phyloP scores from a whole-genome alignment of 169 alveolate species.

The Plasmodium malariae region DNA sequence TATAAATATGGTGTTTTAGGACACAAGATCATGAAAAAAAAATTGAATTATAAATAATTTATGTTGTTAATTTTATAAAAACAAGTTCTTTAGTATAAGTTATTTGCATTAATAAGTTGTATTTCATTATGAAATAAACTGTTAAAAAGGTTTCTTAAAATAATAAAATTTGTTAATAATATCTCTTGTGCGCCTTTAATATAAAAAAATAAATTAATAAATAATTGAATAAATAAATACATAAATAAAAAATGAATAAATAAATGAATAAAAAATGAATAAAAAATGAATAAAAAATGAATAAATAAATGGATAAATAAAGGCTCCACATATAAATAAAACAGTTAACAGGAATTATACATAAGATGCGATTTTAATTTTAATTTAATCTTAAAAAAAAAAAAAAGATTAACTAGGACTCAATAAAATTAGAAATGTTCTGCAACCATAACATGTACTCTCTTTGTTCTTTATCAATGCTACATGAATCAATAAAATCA shows the following conservation, averaged over 20 bases:
- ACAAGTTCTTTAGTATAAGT: conserved; percentile 9
- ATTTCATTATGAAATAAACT: conserved; percentile 43
- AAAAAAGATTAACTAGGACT: conserved; percentile 23
- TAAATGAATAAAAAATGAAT: conserved; percentile 7
- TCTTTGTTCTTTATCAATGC: conserved; percentile 91
- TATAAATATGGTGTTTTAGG: background rate
- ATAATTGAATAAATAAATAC: background rate
- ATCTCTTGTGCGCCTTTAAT: conserved; percentile 9
- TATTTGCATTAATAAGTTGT: conserved; percentile 14
- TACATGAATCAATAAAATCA: conserved; percentile 91
- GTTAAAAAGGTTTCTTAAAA: conserved; percentile 22
- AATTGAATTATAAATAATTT: conserved; percentile 11
- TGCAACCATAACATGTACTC: conserved; percentile 88
- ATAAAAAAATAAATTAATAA: conserved; percentile 4
- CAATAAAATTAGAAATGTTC: conserved; percentile 77
- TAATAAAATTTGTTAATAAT: conserved; percentile 19
- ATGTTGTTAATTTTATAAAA: conserved; percentile 39
- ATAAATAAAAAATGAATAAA: background rate
- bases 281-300: conserved; percentile 10
- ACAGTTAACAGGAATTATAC: background rate
- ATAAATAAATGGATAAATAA: background rate
- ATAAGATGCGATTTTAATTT: background rate
- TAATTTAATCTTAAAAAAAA: conserved; percentile 3
- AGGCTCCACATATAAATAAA: conserved; percentile 17
- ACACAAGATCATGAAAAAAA: background rate